Base-by-base conservation (phyloP, 805 yeast genomes). In the Zygotorulaspora sp. region DNA sequence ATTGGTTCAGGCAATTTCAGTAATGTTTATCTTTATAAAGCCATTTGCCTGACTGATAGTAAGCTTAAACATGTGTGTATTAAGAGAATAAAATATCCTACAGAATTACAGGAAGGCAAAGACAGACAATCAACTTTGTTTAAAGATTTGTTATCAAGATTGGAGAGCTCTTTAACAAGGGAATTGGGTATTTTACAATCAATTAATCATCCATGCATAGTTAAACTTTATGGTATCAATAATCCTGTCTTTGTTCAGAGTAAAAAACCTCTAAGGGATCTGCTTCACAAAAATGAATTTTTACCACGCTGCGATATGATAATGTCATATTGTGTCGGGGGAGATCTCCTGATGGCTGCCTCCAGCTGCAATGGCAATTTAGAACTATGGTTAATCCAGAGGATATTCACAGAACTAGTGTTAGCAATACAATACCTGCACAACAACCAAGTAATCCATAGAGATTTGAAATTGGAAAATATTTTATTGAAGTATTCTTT, bases 391-490 rank as follows among this genome's bases (percentile, higher is more conserved):
- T 63, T 82, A 6, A 65, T 83, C 2, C 68, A 77, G 40, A 68
- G 85, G 18, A 65, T 88, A 0, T 82, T 83, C 45, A 72, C 80
- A 6, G 96, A 92, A 58, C 52, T 85, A 2, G 74, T 78, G 3
- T 57, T 71, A 8, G 90, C 95, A 0, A 78, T 88, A 2, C 66
- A 70, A 16, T 87, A 83, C 55, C 63, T 90, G 36, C 98, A 92
- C 58, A 52, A 58, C 3, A 64, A 74, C 39, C 62, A 73, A 43
- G 75, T 89, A 18, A 85, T 89, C 6, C 98, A 92, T 62, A 77
- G 97, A 42, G 98, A 92, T 55, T 74, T 92, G 49, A 92, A 92
- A 64, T 68, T 90, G 30, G 98, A 92, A 52, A 92, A 88, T 52
- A 68, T 87, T 2, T 61, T 87, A n/a, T 54, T 79, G 16, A 71